Base-by-base conservation (phyloP, 305 asterid species). In the Ruellia speciosa region DNA sequence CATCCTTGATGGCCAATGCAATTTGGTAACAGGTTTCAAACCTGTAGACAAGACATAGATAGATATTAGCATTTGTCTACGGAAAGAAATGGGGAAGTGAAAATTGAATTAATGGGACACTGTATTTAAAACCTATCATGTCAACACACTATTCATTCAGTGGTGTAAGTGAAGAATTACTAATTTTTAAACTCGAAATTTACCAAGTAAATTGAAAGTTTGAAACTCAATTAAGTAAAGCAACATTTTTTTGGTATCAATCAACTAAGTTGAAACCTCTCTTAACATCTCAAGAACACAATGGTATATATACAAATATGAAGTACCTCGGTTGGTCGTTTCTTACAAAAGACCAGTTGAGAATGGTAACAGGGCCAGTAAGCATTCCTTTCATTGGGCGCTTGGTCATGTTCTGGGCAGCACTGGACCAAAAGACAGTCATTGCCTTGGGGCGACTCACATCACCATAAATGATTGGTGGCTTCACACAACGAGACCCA, bases 331-430 rank as follows among this genome's bases (percentile, higher is more conserved):
- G 96, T 67, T 89, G 96, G 75, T 89, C 97, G 50, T 89, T 89
- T 67, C 96, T 73, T 14, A 89, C 97, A 54, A 89, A 89, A 53
- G 97, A 89, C 96, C 96, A 89, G 73, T 89, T 89, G 67, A 87
- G 97, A 71, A 89, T 87, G 67, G 97, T 89, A 52, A 89, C 96
- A 1, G 97, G 97, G 66, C 96, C 96, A 5, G 97, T 89, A 74
- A 89, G 97, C 94, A 89, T 89, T 59, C 96, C 97, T 79, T 89
- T 89, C 96, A 86, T 89, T 20, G 96, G 96, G 80, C 96, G 95
- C 81, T 84, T 87, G 73, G 97, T 89, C 96, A 87, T 82, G 85
- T 83, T 81, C 71, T 89, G 97, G 70, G 94, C 97, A 39, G 79
- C 72, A 9, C 85, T 68, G 63, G 97, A 90, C 96, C 97, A 90